Conservation (phyloP, 2,329 filamentous ascomycete species). For the Fusarium denticulatum region DNA sequence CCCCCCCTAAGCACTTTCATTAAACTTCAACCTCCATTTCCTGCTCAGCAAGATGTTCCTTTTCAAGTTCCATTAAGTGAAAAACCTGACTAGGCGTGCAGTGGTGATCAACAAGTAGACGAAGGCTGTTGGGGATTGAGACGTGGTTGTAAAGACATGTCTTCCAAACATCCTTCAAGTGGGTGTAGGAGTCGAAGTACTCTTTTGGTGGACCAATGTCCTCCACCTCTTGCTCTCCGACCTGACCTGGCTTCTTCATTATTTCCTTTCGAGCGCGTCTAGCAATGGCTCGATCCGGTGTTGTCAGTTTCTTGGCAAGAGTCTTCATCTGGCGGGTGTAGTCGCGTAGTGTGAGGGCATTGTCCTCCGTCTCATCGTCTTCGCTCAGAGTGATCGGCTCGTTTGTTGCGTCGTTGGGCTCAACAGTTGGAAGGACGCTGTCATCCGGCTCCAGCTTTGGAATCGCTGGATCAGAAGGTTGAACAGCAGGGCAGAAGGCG, state of each 20-base stretch:
- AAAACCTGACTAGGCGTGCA: accelerated
- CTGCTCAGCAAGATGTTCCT: accelerated
- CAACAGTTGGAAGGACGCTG: accelerated
- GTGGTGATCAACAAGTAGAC: background rate
- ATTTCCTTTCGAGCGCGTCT: accelerated
- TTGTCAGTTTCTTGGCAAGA: accelerated
- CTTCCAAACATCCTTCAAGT: background rate
- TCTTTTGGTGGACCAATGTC: accelerated
- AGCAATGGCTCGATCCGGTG: accelerated
- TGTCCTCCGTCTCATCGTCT: accelerated
- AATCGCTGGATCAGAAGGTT: accelerated
- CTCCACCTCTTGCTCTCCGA: accelerated
- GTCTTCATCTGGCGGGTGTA: background rate
- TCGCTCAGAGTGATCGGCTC: accelerated
- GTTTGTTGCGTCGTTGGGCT: accelerated
- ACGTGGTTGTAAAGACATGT: accelerated
- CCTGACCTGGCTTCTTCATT: accelerated
- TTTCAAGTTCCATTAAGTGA: background rate
- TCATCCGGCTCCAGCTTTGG: accelerated
- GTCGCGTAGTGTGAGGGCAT: accelerated
- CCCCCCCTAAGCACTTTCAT: accelerated
- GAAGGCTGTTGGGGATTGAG: background rate
- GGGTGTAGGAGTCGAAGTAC: background rate
- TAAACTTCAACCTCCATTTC: background rate
- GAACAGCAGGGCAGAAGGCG: accelerated